phyloP scores from a whole-genome alignment of 179 eudicot genomes.

The Carnegiea gigantea region DNA sequence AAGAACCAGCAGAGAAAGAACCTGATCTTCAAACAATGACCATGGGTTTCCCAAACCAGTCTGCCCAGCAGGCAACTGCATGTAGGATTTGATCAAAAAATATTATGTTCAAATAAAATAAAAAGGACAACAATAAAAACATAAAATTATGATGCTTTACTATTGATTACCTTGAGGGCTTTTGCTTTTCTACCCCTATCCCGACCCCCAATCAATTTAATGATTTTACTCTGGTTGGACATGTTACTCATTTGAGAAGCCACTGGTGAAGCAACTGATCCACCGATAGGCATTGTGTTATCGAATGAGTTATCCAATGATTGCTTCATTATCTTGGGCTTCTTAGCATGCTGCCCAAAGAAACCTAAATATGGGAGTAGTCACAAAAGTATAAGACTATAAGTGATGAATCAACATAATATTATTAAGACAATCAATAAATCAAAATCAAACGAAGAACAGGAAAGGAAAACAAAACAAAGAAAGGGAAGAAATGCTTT shows the following conservation, averaged over 20 bases:
- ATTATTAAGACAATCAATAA: neutral
- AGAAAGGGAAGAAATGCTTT: constrained; percentile 21
- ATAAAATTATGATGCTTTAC: neutral
- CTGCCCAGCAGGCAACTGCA: constrained; percentile 68
- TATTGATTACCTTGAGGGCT: constrained; percentile 57
- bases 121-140: neutral
- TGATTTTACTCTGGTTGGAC: constrained; percentile 75
- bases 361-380: constrained; percentile 48
- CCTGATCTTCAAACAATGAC: constrained; percentile 96
- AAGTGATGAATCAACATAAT: neutral
- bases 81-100: constrained; percentile 15
- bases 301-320: constrained; percentile 64
- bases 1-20: constrained; percentile 19
- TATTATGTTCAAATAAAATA: neutral
- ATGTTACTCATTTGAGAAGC: constrained; percentile 93
- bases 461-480: neutral
- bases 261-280: constrained; percentile 76
- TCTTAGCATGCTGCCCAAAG: constrained; percentile 65
- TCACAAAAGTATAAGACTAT: constrained; percentile 3
- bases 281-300: constrained; percentile 48
- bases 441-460: neutral
- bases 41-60: constrained; percentile 73
- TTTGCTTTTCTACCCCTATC: constrained; percentile 77
- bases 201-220: constrained; percentile 66
- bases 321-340: constrained; percentile 66